Conservation (phyloP, 1,284 basidiomycete species). For the Boletellus dicymbophilus region DNA sequence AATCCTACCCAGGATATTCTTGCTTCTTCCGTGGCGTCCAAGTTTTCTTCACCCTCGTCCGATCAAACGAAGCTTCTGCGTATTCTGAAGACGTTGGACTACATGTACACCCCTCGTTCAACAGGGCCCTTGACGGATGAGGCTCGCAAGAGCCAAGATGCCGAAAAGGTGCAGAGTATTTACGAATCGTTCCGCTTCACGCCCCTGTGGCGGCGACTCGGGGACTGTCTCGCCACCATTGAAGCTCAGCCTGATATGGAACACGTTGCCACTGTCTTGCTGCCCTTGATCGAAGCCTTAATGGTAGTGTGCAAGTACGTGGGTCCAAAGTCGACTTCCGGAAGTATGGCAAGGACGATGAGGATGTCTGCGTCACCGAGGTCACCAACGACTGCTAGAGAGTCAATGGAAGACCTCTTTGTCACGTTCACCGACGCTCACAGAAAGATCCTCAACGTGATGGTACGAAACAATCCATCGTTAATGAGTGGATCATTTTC, state of each 20-base stretch:
- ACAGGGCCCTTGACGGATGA: conserved; percentile 41
- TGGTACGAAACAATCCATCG: conserved; percentile 98
- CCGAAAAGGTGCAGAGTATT: conserved; percentile 81
- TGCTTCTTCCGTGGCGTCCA: conserved; percentile 72
- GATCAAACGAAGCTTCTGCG: conserved; percentile 91
- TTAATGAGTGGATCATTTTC: conserved; percentile 99
- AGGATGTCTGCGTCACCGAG: conserved; percentile 65
- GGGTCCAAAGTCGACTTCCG: conserved; percentile 54
- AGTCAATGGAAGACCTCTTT: conserved; percentile 87
- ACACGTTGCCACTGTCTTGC: conserved; percentile 86
- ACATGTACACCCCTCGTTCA: conserved; percentile 82
- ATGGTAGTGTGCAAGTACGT: conserved; percentile 99
- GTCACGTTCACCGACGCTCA: conserved; percentile 94
- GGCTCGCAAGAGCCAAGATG: conserved; percentile 50
- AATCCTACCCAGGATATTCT: conserved; percentile 55
- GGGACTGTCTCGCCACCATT: conserved; percentile 82
- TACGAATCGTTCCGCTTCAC: conserved; percentile 90
- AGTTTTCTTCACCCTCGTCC: conserved; percentile 91
- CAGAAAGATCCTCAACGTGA: conserved; percentile 92
- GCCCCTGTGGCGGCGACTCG: conserved; percentile 82
- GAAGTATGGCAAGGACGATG: conserved; percentile 46
- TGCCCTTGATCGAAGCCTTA: conserved; percentile 91
- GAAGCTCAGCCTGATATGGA: conserved; percentile 81
- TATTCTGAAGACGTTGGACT: conserved; percentile 94
- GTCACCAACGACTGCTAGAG: conserved; percentile 64